Evolutionary conservation across 495 filamentous ascomycete genomes (phyloP).

Genomic region (Staphylotrichum longicolle): DNA sequence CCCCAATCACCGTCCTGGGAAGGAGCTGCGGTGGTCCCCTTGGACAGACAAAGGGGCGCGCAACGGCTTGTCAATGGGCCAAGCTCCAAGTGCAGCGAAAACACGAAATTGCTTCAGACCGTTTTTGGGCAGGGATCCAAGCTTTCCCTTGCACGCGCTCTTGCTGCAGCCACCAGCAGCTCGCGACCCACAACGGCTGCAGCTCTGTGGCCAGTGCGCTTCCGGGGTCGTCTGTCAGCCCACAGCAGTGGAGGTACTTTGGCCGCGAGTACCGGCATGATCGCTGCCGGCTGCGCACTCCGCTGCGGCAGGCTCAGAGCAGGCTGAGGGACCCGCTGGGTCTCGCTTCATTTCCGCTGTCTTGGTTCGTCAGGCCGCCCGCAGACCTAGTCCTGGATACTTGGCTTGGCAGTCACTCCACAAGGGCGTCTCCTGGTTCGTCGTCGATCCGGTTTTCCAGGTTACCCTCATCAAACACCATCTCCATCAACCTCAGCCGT

Average conservation of each 20-base stretch:
- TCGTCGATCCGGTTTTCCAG: conserved; percentile 16
- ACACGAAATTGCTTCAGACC: conserved; percentile 39
- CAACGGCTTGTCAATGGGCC: conserved; percentile 13
- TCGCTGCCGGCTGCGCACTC: not conserved
- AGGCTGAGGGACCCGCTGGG: not conserved
- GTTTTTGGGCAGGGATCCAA: conserved; percentile 36
- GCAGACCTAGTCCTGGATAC: not conserved
- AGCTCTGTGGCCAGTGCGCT: conserved; percentile 30
- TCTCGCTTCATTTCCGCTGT: not conserved
- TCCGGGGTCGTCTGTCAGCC: conserved; percentile 21
- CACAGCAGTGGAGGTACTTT: conserved; percentile 24
- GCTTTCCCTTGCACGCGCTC: conserved; percentile 28
- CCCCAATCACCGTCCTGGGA: conserved; percentile 11
- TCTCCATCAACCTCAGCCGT: conserved; percentile 7
- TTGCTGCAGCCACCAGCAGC: conserved; percentile 32
- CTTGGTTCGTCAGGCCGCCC: not conserved
- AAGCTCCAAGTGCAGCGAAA: conserved; percentile 31
- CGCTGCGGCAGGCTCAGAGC: not conserved
- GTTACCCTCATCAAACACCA: conserved; percentile 13
- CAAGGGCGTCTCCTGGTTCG: not conserved
- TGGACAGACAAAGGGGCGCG: conserved; percentile 25
- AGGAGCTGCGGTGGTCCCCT: conserved; percentile 12
- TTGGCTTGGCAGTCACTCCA: not conserved
- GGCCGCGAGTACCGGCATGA: conserved; percentile 29
- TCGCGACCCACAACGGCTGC: conserved; percentile 22